Percentiles rank a stretch among this genome's conserved stretches.
phyloP scores from a whole-genome alignment of 2,329 filamentous ascomycete genomes.

The Diaporthe vexans region DNA sequence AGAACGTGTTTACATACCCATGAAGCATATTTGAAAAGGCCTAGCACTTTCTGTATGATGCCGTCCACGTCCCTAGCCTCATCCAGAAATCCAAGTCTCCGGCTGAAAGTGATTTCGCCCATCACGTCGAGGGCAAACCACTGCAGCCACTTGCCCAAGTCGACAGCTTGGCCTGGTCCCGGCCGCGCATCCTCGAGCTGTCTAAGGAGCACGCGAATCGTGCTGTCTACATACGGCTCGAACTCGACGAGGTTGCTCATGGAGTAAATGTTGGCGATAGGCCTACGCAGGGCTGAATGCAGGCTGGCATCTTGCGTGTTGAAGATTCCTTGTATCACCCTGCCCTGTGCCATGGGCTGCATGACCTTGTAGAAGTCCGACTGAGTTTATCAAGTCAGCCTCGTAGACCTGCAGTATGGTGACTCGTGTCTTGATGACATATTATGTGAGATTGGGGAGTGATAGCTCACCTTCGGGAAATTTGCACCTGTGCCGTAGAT shows the following conservation, averaged over 20 bases:
- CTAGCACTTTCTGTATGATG: conserved; percentile 36
- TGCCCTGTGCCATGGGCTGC: conserved; percentile 43
- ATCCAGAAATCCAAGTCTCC: conserved; percentile 22
- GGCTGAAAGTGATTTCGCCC: conserved; percentile 11
- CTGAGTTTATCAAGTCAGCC: background rate
- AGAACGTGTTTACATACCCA: background rate
- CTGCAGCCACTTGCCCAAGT: conserved; percentile 18
- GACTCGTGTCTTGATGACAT: background rate
- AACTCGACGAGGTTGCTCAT: conserved; percentile 46
- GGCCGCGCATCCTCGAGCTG: conserved; percentile 44
- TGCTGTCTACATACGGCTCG: conserved; percentile 46
- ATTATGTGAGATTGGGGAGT: background rate
- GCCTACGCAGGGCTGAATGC: conserved; percentile 43
- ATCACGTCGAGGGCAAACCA: conserved; percentile 26
- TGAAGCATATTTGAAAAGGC: conserved; percentile 5
- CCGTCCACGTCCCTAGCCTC: conserved; percentile 6
- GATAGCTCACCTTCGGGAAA: conserved; percentile 38
- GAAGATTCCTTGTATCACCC: conserved; percentile 45
- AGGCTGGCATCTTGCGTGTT: conserved; percentile 45
- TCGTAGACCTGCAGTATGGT: background rate
- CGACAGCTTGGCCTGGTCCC: background rate
- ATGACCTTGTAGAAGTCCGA: conserved; percentile 46
- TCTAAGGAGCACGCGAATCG: conserved; percentile 47
- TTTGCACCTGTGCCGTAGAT: conserved; percentile 38
- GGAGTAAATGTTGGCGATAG: conserved; percentile 45